Base-by-base conservation (phyloP, 768 basidiomycete species). In the Lentinula lateritia region DNA sequence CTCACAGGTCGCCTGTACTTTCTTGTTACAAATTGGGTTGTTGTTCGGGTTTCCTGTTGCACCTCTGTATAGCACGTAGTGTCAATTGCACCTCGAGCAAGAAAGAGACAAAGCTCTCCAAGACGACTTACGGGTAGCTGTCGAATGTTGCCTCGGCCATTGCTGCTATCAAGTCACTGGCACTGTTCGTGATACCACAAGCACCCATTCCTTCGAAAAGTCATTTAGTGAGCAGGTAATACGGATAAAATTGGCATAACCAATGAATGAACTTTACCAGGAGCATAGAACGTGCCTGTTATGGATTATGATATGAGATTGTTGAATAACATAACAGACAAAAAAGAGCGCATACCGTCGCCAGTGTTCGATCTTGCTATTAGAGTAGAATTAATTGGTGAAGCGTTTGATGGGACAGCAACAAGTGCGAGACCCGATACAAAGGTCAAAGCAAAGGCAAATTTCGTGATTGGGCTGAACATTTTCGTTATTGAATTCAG, bases 121-220 rank as follows among this genome's bases (percentile, higher is more conserved):
- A n/a, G 58, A 32, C 9, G 46, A 67, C 76, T 59, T 43, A 77
- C 75, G 75, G 73, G 65, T 56, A 77, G 1, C 0, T 0, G 50
- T 78, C 75, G 61, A 74, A 80, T 20, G 79, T 61, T 3, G 10
- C 0, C 0, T 69, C 0, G 6, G 75, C 71, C 57, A 78, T 71
- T 38, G 80, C 79, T n/a, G 64, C 69, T 60, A 68, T 65, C 34
- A 62, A 36, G 50, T 68, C 64, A 9, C 46, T 41, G 12, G 15
- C 59, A 23, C 38, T 55, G 61, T 66, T 69, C 32, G 64, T 65
- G 18, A 62, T 45, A 23, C 66, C 68, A 50, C 68, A 69, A 1
- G 68, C 66, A 16, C 68, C 69, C 9, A 67, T 59, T 12, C 67
- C 68, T 43, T 43, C 3, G 15, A 15, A n/a, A 43, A n/a, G 13